phyloP scores from a whole-genome alignment of 257 asterid species.

The Marsdenia floribunda region DNA sequence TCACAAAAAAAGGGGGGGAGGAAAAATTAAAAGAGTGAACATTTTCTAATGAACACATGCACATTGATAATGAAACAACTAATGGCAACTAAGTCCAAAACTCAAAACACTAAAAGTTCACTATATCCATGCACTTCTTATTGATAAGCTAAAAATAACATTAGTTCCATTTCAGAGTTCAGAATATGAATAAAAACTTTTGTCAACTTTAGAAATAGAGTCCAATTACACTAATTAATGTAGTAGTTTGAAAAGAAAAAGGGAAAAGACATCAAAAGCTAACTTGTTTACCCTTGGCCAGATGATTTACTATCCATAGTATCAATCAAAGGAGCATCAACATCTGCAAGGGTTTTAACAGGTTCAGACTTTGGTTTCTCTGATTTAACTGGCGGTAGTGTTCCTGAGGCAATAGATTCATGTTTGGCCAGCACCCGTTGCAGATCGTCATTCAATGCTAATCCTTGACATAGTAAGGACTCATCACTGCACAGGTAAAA shows the following conservation, averaged over 20 bases:
- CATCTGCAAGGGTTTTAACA: slow-evolving; percentile 48
- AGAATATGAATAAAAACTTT: background rate
- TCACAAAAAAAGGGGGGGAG: background rate
- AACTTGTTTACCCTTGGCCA: slow-evolving; percentile 53
- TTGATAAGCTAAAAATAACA: background rate
- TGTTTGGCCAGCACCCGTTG: slow-evolving; percentile 91
- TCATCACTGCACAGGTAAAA: slow-evolving; percentile 61
- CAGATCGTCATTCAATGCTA: slow-evolving; percentile 87
- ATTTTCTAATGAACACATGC: background rate
- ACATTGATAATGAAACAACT: background rate
- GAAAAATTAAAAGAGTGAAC: no score
- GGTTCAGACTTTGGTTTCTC: slow-evolving; percentile 60
- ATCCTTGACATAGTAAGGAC: slow-evolving; percentile 83
- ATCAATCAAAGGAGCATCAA: slow-evolving; percentile 75
- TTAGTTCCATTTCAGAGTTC: background rate
- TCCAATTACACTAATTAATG: slow-evolving; percentile 8
- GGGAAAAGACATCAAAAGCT: slow-evolving; percentile 9
- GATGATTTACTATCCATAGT: slow-evolving; percentile 59
- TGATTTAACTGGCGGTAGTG: slow-evolving; percentile 42
- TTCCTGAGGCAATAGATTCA: slow-evolving; percentile 78
- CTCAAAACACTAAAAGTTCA: background rate
- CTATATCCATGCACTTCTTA: background rate
- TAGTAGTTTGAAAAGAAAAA: background rate
- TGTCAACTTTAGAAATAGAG: background rate
- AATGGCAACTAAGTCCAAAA: background rate